Conservation (phyloP, 2,329 filamentous ascomycete species). For the Chaetomium sp. region DNA sequence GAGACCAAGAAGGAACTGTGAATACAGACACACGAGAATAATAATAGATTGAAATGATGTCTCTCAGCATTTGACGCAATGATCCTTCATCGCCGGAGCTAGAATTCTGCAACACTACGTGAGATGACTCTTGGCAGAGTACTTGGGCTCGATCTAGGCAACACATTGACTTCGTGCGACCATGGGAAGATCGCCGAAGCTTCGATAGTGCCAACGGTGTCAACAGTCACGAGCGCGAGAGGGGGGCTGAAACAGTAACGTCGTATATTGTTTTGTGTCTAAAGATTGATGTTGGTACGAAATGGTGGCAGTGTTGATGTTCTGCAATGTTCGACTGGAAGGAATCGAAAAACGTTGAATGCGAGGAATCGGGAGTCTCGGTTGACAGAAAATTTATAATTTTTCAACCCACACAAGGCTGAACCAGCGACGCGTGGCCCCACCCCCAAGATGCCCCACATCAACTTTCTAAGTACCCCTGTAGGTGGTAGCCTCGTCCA, state of each 20-base stretch:
- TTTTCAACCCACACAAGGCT: slow-evolving; percentile 24
- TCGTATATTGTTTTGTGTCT: slow-evolving; percentile 18
- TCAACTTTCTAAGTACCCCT: neutral
- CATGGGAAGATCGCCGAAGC: slow-evolving; percentile 75
- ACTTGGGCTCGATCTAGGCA: slow-evolving; percentile 76
- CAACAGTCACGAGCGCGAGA: slow-evolving; percentile 11
- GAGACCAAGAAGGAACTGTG: slow-evolving; percentile 32
- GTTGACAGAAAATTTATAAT: slow-evolving; percentile 27
- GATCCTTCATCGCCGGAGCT: slow-evolving; percentile 73
- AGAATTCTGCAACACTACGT: slow-evolving; percentile 89
- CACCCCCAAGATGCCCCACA: slow-evolving; percentile 13
- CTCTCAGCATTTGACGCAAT: slow-evolving; percentile 90
- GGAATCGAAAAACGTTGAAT: slow-evolving; percentile 20
- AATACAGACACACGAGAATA: slow-evolving; percentile 4
- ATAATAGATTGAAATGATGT: slow-evolving; percentile 49
- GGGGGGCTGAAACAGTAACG: neutral
- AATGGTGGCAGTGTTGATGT: neutral
- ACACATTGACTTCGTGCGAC: slow-evolving; percentile 83
- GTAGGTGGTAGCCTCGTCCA: slow-evolving; percentile 29
- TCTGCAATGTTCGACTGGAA: neutral
- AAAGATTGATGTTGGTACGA: neutral
- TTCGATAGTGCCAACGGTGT: slow-evolving; percentile 77
- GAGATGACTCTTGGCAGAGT: slow-evolving; percentile 87
- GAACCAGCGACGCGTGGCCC: neutral
- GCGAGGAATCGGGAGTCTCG: neutral